Base-by-base conservation (phyloP, 768 basidiomycete species). In the Boletus vinaceobasis region DNA sequence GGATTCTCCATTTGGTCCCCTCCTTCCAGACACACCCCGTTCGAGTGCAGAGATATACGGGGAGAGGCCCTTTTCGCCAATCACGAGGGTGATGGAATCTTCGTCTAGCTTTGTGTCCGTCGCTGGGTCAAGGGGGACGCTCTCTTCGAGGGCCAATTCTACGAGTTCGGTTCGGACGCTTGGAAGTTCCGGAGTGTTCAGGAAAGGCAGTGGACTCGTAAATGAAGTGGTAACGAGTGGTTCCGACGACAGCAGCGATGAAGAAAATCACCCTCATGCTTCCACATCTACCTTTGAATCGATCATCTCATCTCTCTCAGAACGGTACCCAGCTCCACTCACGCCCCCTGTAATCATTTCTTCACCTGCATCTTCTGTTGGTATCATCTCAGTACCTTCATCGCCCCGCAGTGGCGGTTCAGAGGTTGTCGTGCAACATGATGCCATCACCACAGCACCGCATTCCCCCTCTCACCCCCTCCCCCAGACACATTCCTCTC, bases 1-100 rank as follows among this genome's bases (percentile, higher is more conserved):
- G 32, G 67, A 68, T 32, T 69, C 60, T 21, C 68, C 68, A 13
- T 70, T 70, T 29, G 68, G 68, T 14, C 68, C 68, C 10, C 53
- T 70, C 42, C 59, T 70, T 38, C 68, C 63, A 0, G 68, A 71
- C 40, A 65, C 67, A 0, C 63, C 68, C 1, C 61, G 65, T 36
- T 67, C 68, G 5, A 65, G 65, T 27, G 59, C 68, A 21, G 62
- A 62, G 32, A 64, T 66, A 49, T 69, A 69, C 17, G 60, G 61
- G 10, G 52, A 66, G 13, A 56, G 61, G 10, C 68, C 68, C 1
- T 71, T 69, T 36, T 69, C 68, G 1, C 68, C 68, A 2, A 61
- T 69, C 5, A 57, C 59, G 8, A 56, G 60, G 39, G 55, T 59
- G 27, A 62, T 65, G 67, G 63, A 53, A 17, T 47, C 66, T 29